Conservation (phyloP, 208 protist genomes). For the Leptomonas pyrrhocoris region DNA sequence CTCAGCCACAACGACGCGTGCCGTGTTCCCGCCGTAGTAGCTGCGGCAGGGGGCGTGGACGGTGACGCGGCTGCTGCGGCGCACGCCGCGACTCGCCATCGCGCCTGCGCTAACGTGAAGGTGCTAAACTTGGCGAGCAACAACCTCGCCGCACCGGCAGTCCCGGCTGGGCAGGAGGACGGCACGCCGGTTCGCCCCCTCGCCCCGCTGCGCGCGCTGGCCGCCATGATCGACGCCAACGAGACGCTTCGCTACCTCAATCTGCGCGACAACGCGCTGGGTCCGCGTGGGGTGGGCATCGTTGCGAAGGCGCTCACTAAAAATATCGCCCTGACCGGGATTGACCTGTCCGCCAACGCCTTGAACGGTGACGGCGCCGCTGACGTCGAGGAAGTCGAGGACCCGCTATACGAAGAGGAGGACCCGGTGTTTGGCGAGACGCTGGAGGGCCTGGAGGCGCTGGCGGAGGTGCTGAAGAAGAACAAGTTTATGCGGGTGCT, state of each 20-base stretch:
- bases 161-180: slow-evolving; percentile 8
- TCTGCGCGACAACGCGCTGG: slow-evolving; percentile 74
- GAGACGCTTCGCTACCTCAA: slow-evolving; percentile 81
- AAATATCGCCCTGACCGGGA: slow-evolving; percentile 70
- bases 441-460: slow-evolving; percentile 74
- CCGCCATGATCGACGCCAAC: slow-evolving; percentile 74
- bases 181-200: slow-evolving; percentile 36
- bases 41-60: slow-evolving; percentile 8
- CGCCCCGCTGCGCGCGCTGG: slow-evolving; percentile 55
- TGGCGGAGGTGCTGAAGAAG: slow-evolving; percentile 88
- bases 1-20: slow-evolving; percentile 41
- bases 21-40: slow-evolving; percentile 5
- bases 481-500: slow-evolving; percentile 90
- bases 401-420: slow-evolving; percentile 72
- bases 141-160: slow-evolving; percentile 34
- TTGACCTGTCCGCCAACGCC: slow-evolving; percentile 80
- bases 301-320: slow-evolving; percentile 85
- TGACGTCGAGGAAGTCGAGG: slow-evolving; percentile 61
- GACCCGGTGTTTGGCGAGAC: slow-evolving; percentile 85
- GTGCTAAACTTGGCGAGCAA: slow-evolving; percentile 60
- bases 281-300: slow-evolving; percentile 81
- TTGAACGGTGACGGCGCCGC: slow-evolving; percentile 36
- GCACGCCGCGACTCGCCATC: neutral
- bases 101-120: slow-evolving; percentile 30
- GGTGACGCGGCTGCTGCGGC: slow-evolving; percentile 7